Evolutionary conservation across 2,329 filamentous ascomycete species (phyloP).

Genomic region (Colletotrichum shisoi): DNA sequence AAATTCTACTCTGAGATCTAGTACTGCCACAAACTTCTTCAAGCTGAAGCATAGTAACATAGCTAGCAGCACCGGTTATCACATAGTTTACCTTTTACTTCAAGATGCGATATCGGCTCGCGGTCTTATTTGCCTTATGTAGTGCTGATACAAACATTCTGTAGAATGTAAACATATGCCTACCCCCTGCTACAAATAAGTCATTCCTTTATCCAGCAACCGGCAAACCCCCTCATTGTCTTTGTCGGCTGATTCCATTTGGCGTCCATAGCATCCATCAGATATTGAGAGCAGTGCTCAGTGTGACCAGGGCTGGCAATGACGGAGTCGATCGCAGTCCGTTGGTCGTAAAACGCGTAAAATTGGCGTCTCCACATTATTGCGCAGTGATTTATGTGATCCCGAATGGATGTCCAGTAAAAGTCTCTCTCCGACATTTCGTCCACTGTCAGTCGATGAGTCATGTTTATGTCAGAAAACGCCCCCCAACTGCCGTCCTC

Average conservation of each 20-base stretch:
- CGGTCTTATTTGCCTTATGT: too few relatives aligned
- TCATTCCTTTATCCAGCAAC: constrained; percentile 34
- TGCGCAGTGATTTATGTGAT: constrained; percentile 45
- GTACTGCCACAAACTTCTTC: too few relatives aligned
- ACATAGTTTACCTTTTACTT: too few relatives aligned
- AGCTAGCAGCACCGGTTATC: too few relatives aligned
- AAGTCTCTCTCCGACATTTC: constrained; percentile 42
- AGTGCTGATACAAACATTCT: too few relatives aligned
- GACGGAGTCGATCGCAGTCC: constrained; percentile 40
- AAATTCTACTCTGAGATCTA: too few relatives aligned
- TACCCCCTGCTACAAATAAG: background rate
- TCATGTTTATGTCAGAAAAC: constrained; percentile 42
- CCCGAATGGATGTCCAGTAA: constrained; percentile 42
- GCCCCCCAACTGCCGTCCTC: constrained; percentile 43
- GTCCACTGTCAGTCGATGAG: constrained; percentile 38
- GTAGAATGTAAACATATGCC: background rate
- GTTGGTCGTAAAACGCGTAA: constrained; percentile 42
- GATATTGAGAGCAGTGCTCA: constrained; percentile 44
- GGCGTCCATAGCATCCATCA: constrained; percentile 42
- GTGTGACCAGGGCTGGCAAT: constrained; percentile 43
- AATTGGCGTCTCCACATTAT: constrained; percentile 45
- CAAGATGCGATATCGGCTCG: too few relatives aligned
- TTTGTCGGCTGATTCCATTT: constrained; percentile 39
- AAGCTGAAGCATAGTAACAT: too few relatives aligned
- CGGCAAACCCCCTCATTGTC: constrained; percentile 35